These are phyloP conservation scores for Fusarium neocosmosporiellum DNA, from an alignment of 2,329 filamentous ascomycete species.

Conservation along the genomic window DNA sequence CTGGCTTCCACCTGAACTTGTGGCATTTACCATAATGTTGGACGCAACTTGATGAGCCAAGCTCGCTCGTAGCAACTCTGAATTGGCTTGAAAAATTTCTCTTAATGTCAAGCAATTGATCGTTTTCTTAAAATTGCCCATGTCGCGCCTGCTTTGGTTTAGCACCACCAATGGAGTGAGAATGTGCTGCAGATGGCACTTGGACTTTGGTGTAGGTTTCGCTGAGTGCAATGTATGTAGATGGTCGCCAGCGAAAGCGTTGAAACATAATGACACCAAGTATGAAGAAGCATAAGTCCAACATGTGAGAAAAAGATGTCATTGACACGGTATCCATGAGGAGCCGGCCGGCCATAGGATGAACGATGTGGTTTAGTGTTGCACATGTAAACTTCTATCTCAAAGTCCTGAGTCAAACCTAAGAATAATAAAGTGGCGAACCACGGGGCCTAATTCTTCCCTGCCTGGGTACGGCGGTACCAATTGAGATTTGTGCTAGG, in stretches of 20 bases:
- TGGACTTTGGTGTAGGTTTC: neutral
- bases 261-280: neutral
- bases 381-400: too few relatives aligned
- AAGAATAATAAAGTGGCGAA: neutral
- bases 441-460: neutral
- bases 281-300: neutral
- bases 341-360: neutral
- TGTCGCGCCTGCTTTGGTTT: neutral
- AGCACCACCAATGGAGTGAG: neutral
- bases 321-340: neutral
- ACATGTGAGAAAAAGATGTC: neutral
- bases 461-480: neutral
- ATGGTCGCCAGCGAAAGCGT: neutral
- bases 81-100: neutral
- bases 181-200: neutral
- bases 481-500: neutral
- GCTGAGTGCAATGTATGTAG: neutral
- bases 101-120: neutral
- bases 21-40: accelerated
- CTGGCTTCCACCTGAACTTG: neutral
- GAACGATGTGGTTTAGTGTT: too few relatives aligned
- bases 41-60: neutral
- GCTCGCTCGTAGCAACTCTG: neutral
- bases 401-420: too few relatives aligned
- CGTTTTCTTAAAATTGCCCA: neutral